Evolutionary conservation across 2,329 filamentous ascomycete genomes (phyloP).

Genomic region (Colletotrichum somersetense): DNA sequence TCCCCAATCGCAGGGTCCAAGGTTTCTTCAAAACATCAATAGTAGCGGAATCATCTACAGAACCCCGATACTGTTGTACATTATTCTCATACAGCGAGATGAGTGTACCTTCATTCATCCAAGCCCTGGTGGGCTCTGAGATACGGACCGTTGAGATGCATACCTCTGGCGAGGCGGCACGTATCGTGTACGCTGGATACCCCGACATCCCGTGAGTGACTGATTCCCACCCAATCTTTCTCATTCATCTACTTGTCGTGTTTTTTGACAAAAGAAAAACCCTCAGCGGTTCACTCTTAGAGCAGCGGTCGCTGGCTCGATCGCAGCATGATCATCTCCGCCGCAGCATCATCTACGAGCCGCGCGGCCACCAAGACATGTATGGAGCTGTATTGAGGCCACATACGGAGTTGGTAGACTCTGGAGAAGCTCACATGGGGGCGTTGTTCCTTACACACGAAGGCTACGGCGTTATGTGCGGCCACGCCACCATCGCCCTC

Average conservation of each 20-base stretch:
- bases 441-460: constrained; percentile 39
- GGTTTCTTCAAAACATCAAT: not conserved
- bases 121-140: constrained; percentile 1
- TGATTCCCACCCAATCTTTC: not conserved
- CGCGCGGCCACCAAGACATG: constrained; percentile 41
- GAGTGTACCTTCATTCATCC: constrained; percentile 29
- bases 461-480: constrained; percentile 40
- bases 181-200: constrained; percentile 58
- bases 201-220: constrained; percentile 47
- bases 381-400: constrained; percentile 37
- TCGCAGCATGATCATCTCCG: constrained; percentile 35
- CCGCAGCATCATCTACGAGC: constrained; percentile 33
- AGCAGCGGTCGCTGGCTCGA: constrained; percentile 49
- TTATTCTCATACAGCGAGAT: not conserved
- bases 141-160: constrained; percentile 55
- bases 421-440: constrained; percentile 38
- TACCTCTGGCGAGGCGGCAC: constrained; percentile 62
- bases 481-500: constrained; percentile 58
- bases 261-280: not conserved
- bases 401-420: constrained; percentile 28
- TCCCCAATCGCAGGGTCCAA: not conserved
- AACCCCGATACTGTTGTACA: not conserved
- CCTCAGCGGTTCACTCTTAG: constrained; percentile 53
- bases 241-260: not conserved
- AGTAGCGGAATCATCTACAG: not conserved